phyloP scores from a whole-genome alignment of 345 rosid genomes.

The Ceriops decandra region DNA sequence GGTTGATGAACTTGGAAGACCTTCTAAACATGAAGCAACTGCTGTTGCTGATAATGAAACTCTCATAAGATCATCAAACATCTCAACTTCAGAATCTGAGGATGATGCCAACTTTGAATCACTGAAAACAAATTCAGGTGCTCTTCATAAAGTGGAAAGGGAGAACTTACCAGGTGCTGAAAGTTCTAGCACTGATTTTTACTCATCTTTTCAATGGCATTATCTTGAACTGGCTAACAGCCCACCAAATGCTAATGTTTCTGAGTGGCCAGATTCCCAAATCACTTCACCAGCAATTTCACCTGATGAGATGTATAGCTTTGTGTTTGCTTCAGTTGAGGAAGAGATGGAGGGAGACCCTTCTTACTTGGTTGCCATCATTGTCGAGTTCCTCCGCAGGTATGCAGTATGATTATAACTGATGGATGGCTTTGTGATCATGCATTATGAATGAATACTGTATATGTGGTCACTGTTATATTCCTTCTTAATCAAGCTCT shows the following conservation, averaged over 20 bases:
- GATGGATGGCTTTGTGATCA: constrained; percentile 3
- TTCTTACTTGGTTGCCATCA: constrained; percentile 74
- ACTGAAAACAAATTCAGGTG: constrained; percentile 36
- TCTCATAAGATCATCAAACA: constrained; percentile 32
- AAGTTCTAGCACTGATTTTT: constrained; percentile 32
- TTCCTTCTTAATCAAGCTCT: constrained; percentile 1
- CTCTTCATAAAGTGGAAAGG: constrained; percentile 36
- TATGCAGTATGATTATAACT: constrained; percentile 26
- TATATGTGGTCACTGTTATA: not conserved
- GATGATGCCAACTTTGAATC: constrained; percentile 36
- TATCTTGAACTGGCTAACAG: constrained; percentile 39
- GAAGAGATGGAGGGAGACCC: constrained; percentile 86
- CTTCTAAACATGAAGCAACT: constrained; percentile 31
- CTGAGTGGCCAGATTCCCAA: constrained; percentile 65
- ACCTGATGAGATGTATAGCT: constrained; percentile 86
- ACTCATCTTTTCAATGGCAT: constrained; percentile 32
- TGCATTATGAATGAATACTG: not conserved
- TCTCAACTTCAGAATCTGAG: constrained; percentile 51
- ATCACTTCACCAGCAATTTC: constrained; percentile 77
- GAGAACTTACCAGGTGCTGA: constrained; percentile 29
- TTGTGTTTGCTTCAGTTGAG: constrained; percentile 79
- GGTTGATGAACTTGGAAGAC: constrained; percentile 31
- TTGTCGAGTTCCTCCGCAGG: constrained; percentile 88
- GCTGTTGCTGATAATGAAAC: constrained; percentile 32
- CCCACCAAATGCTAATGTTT: constrained; percentile 42